Evolutionary conservation across 108 stramenopile genomes (phyloP).

Genomic region (Cyclotella kingstonii): DNA sequence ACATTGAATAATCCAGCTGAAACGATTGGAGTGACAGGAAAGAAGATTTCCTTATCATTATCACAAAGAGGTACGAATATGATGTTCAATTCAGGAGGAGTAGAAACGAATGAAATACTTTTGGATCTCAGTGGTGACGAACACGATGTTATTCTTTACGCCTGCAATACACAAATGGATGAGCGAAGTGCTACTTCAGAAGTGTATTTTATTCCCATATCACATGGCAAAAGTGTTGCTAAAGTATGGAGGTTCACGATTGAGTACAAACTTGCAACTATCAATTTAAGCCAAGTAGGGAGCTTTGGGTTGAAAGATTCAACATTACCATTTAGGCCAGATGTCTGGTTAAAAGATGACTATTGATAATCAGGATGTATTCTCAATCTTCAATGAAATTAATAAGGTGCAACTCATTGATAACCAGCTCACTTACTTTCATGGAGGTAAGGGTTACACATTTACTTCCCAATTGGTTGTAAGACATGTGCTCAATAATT

Average conservation of each 20-base stretch:
- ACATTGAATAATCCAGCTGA: background rate
- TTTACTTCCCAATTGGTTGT: no score
- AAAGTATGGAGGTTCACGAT: constrained; percentile 39
- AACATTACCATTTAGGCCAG: constrained; percentile 26
- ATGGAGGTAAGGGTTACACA: no score
- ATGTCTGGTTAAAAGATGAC: constrained; percentile 45
- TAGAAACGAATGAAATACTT: constrained; percentile 34
- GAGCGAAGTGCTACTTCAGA: constrained; percentile 27
- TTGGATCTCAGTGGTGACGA: constrained; percentile 19
- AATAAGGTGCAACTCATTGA: no score
- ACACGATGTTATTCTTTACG: constrained; percentile 14
- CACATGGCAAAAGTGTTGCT: background rate
- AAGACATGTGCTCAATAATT: no score
- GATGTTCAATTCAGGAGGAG: constrained; percentile 26
- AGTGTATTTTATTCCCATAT: constrained; percentile 26
- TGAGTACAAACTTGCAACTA: constrained; percentile 35
- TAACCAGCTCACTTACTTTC: no score
- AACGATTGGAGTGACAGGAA: background rate
- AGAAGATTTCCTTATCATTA: background rate
- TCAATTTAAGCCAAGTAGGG: constrained; percentile 23
- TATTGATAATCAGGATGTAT: constrained; percentile 5
- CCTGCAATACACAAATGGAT: constrained; percentile 38
- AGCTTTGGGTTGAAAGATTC: constrained; percentile 23
- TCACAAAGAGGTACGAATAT: constrained; percentile 7
- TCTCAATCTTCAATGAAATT: no score